Base-by-base conservation (phyloP, 306 rosid species). In the Cyamopsis tetragonoloba region DNA sequence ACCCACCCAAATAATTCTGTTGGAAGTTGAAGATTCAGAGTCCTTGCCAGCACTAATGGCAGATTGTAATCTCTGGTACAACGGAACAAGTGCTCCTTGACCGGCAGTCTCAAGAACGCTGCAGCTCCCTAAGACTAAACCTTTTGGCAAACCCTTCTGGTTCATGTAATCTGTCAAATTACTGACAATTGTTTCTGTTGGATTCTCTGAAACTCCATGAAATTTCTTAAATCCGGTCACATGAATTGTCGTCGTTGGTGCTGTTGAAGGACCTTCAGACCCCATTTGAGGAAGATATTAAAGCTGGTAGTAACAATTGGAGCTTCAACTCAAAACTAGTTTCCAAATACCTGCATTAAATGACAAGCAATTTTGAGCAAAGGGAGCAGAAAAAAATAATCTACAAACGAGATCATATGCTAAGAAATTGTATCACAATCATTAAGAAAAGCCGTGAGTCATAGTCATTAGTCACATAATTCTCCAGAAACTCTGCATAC, bases 181-280 rank as follows among this genome's bases (percentile, higher is more conserved):
- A 65, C 44, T 71, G 61, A 78, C 91, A 58, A 83, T 82, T 5
- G 80, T 80, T 77, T 90, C 95, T 4, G 96, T 90, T 20, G 96
- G 96, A 75, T 90, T 90, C 77, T 83, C 95, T 2, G 91, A 84
- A 80, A 90, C 96, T 54, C 96, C 95, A 44, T 90, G 96, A 72
- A 90, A 90, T 77, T 82, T 90, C 82, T 85, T 90, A 74, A 90
- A 90, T 44, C 96, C 96, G 1, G 96, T 90, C 50, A 87, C 81
- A 75, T 90, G 87, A 79, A 90, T 51, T 35, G 85, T 85, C 24
- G 88, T 85, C 28, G 77, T 79, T 19, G 85, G 60, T 18, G 81
- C 22, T 31, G 85, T 62, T n/a, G n/a, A n/a, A 80, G 91, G 96
- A 74, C 88, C 85, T 83, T 90, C 96, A 3, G 96, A 90, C 48